Conservation (phyloP, 192 early-diverging fungal genomes). For the Physocladia obscura region DNA sequence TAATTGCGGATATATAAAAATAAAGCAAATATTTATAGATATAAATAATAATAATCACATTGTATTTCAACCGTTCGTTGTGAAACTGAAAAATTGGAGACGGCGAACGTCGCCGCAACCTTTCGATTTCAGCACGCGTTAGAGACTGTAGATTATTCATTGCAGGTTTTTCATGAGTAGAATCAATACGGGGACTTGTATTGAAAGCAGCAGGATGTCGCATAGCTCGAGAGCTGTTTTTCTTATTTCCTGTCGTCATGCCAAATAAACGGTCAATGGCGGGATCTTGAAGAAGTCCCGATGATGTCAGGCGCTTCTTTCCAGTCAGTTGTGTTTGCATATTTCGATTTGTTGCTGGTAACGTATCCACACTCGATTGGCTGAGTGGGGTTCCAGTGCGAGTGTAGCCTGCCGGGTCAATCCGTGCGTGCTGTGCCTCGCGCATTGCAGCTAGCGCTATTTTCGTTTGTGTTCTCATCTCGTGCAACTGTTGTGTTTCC, state of each 20-base stretch:
- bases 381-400: neutral
- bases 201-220: constrained; percentile 4
- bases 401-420: neutral
- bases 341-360: neutral
- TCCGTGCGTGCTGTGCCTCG: neutral
- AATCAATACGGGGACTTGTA: constrained; percentile 7
- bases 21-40: neutral
- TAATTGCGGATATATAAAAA: neutral
- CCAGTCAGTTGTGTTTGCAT: neutral
- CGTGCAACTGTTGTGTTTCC: too few species aligned
- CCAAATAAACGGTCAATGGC: too few species aligned
- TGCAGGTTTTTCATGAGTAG: neutral
- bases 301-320: too few species aligned
- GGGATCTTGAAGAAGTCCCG: too few species aligned
- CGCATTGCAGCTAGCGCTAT: neutral
- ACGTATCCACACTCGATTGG: neutral
- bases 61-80: constrained; percentile 18
- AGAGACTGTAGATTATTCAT: neutral
- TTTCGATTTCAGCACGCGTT: neutral
- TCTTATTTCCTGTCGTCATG: neutral
- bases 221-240: neutral
- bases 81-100: constrained; percentile 25
- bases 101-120: neutral
- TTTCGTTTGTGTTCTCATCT: neutral
- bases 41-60: neutral